A percentile compares a stretch with the other conserved stretches of the same genome.
These are phyloP conservation scores for Claviceps sorghi DNA, from an alignment of 2,329 filamentous ascomycete species.

Conservation along the genomic window DNA sequence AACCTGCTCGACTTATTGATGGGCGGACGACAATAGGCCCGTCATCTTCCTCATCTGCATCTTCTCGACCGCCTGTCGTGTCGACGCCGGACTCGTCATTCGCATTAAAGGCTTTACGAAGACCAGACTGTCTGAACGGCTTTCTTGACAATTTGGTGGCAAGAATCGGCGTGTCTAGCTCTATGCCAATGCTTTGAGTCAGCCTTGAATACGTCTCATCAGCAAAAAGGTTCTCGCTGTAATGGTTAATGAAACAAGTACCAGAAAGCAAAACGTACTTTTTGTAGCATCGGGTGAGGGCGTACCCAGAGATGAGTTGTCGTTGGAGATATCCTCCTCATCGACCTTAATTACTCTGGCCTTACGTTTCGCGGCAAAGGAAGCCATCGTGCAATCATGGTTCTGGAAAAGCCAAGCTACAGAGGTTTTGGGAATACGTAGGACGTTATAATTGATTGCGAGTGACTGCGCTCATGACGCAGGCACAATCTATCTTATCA, in stretches of 20 bases:
- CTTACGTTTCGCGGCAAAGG: constrained; percentile 48
- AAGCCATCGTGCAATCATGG: constrained; percentile 28
- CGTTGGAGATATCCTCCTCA: constrained; percentile 43
- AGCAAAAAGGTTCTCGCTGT: constrained; percentile 14
- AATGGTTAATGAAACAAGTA: not conserved
- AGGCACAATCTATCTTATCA: constrained; percentile 27
- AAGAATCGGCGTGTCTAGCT: constrained; percentile 24
- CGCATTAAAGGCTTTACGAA: constrained; percentile 41
- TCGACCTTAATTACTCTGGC: constrained; percentile 61
- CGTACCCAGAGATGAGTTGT: constrained; percentile 8
- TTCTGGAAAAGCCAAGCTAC: not conserved
- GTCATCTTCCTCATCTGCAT: constrained; percentile 28
- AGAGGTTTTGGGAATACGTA: not conserved
- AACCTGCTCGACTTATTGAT: constrained; percentile 29
- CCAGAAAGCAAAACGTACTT: constrained; percentile 20
- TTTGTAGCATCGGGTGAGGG: constrained; percentile 16
- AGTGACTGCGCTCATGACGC: not conserved
- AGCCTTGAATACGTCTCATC: constrained; percentile 20
- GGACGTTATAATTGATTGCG: not conserved
- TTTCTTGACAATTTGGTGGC: constrained; percentile 32
- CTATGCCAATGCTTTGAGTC: constrained; percentile 13
- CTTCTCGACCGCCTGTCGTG: constrained; percentile 11
- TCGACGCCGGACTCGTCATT: constrained; percentile 21
- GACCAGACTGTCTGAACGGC: constrained; percentile 40
- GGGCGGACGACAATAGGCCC: constrained; percentile 37